phyloP scores from a whole-genome alignment of 148 eudicot species.

The Vaccinium myrtillus region DNA sequence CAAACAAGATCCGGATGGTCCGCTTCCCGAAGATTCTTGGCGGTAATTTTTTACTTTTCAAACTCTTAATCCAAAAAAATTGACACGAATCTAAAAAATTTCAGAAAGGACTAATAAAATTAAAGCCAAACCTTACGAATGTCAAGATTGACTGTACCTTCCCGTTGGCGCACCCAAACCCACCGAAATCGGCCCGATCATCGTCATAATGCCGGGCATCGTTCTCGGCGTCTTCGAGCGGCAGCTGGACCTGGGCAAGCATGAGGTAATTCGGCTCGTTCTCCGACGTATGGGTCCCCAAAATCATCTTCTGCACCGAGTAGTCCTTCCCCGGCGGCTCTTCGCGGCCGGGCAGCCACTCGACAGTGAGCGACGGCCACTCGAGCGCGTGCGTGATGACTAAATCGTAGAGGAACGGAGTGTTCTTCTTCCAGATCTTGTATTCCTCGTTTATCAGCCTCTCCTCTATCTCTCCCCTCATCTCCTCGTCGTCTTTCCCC shows the following conservation, averaged over 20 bases:
- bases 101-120: too few species aligned
- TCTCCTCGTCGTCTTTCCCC: constrained; percentile 78
- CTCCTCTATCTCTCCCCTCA: constrained; percentile 75
- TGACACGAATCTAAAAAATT: too few species aligned
- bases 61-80: too few species aligned
- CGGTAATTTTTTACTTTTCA: too few species aligned
- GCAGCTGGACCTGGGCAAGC: constrained; percentile 88
- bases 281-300: constrained; percentile 86
- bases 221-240: constrained; percentile 70
- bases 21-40: too few species aligned
- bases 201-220: constrained; percentile 71
- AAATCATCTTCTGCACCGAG: constrained; percentile 82
- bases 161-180: constrained; percentile 69
- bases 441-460: constrained; percentile 79
- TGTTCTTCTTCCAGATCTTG: constrained; percentile 92
- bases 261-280: constrained; percentile 82
- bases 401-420: constrained; percentile 80
- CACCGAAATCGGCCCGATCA: constrained; percentile 59
- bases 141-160: constrained; percentile 40
- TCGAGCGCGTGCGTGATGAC: constrained; percentile 81
- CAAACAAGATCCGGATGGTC: too few species aligned
- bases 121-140: too few species aligned
- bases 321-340: constrained; percentile 92
- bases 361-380: constrained; percentile 95
- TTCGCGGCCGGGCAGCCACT: constrained; percentile 76